A percentile compares a stretch with the other conserved stretches of the same genome.
These are phyloP conservation scores for Chalaropsis ovoidea DNA, from an alignment of 2,329 filamentous ascomycete genomes.

Conservation along the genomic window DNA sequence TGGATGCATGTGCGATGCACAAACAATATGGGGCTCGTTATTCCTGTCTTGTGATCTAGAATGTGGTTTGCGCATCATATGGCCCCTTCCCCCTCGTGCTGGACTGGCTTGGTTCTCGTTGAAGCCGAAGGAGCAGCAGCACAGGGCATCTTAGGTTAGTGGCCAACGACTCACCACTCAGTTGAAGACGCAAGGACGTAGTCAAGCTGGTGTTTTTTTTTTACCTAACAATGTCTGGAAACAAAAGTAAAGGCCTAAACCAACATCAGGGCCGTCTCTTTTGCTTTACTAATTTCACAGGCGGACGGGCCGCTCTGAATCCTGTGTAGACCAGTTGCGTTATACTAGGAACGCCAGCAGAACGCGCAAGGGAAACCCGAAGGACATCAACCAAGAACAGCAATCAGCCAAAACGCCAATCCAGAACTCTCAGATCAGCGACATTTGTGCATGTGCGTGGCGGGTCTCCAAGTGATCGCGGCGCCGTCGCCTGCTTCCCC, in stretches of 20 bases:
- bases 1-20: neutral
- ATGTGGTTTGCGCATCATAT: neutral
- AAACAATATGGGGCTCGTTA: neutral
- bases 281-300: constrained; percentile 5
- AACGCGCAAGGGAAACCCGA: neutral
- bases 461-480: too few species aligned
- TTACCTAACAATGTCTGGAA: too few species aligned
- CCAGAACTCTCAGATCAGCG: neutral
- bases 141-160: neutral
- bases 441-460: too few species aligned
- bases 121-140: constrained; percentile 12
- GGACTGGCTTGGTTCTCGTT: constrained; percentile 2
- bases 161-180: neutral
- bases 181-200: neutral
- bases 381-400: neutral
- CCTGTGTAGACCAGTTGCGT: neutral
- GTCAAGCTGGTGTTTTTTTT: too few species aligned
- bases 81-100: neutral
- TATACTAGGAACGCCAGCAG: neutral
- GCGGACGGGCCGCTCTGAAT: neutral
- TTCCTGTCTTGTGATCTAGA: neutral
- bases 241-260: neutral
- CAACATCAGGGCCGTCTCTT: neutral
- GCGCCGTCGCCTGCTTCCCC: too few species aligned
- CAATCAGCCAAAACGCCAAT: neutral